phyloP scores from a whole-genome alignment of 1,284 basidiomycete genomes.

The Trichosporon asahii region DNA sequence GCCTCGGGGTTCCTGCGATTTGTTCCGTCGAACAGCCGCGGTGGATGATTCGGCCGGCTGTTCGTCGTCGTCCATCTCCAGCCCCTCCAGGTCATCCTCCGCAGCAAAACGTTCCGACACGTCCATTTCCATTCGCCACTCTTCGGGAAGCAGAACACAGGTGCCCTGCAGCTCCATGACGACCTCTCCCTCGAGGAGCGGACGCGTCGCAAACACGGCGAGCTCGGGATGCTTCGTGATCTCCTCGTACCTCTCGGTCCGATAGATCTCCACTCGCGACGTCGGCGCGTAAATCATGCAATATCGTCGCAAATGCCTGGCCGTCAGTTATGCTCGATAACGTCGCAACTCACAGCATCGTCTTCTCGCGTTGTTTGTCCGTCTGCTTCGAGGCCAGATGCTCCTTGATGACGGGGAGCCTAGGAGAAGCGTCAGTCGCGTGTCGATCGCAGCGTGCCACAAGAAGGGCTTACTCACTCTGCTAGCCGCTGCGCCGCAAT shows the following conservation, averaged over 20 bases:
- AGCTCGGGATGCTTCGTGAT: constrained; percentile 47
- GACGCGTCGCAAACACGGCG: constrained; percentile 44
- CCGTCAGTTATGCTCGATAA: neutral
- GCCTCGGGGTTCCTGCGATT: neutral
- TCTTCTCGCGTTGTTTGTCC: constrained; percentile 28
- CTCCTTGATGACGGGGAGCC: constrained; percentile 34
- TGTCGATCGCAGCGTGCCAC: neutral
- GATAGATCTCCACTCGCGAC: constrained; percentile 47
- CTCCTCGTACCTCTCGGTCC: constrained; percentile 43
- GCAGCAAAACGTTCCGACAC: constrained; percentile 1
- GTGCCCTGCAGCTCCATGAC: constrained; percentile 44
- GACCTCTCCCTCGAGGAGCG: constrained; percentile 32
- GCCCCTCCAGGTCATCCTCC: constrained; percentile 14
- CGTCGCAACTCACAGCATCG: neutral
- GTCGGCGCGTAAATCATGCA: constrained; percentile 38
- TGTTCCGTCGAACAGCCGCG: constrained; percentile 14
- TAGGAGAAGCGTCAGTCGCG: neutral
- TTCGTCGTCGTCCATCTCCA: constrained; percentile 8
- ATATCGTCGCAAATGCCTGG: constrained; percentile 46
- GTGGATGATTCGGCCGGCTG: constrained; percentile 4
- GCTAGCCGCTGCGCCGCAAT: neutral
- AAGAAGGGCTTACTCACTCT: neutral
- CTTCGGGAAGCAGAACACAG: constrained; percentile 42
- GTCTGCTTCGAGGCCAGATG: constrained; percentile 39
- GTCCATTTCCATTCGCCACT: constrained; percentile 43